A percentile compares a stretch with the other conserved stretches of the same genome.
Conservation (phyloP, 768 basidiomycete species). For the Russula emetica region DNA sequence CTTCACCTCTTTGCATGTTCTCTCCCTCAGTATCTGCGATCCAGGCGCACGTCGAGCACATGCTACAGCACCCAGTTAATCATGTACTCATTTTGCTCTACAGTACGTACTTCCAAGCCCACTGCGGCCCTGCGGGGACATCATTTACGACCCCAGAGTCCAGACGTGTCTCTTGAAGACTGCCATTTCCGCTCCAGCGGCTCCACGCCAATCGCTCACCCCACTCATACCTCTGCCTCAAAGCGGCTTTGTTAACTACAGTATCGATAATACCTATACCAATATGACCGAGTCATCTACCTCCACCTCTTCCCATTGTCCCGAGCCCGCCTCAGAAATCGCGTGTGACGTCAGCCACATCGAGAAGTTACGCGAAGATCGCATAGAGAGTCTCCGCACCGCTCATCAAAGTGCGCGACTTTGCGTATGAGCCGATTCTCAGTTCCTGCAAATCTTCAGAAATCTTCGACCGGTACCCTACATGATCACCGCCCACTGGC, state of each 20-base stretch:
- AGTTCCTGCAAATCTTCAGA: constrained; percentile 27
- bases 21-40: too few species aligned
- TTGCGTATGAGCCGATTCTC: constrained; percentile 28
- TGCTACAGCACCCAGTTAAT: too few species aligned
- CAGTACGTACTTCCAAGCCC: constrained; percentile 57
- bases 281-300: not conserved
- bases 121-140: constrained; percentile 58
- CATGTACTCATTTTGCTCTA: constrained; percentile 33
- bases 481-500: constrained; percentile 30
- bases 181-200: too few species aligned
- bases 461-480: constrained; percentile 22
- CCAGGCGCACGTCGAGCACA: too few species aligned
- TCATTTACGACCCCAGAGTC: too few species aligned
- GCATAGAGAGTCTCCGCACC: constrained; percentile 14
- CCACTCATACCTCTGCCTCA: not conserved
- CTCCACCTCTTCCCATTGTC: constrained; percentile 10
- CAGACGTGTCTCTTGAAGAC: too few species aligned
- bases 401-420: constrained; percentile 36
- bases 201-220: too few species aligned
- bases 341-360: constrained; percentile 25
- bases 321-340: constrained; percentile 33
- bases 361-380: constrained; percentile 12
- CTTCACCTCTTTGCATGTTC: constrained; percentile 57
- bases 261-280: not conserved
- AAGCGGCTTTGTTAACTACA: too few species aligned